Evolutionary conservation across 768 basidiomycete species (phyloP).

Genomic region (Pulveroboletus sp.): DNA sequence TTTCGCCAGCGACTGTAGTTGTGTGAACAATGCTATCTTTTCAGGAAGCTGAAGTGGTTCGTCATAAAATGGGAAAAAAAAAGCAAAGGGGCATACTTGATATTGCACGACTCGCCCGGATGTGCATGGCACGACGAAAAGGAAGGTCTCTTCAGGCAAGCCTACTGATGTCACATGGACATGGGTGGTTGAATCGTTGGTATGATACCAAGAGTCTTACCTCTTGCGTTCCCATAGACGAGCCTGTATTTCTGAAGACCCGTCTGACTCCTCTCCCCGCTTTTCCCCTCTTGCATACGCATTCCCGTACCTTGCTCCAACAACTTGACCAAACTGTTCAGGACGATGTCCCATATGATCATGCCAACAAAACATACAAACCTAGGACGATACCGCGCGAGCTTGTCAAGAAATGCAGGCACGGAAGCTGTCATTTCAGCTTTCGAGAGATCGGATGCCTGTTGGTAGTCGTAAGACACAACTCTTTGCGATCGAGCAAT

Average conservation of each 20-base stretch:
- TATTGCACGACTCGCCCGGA: conserved; percentile 71
- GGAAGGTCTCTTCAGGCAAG: conserved; percentile 48
- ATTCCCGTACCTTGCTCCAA: conserved; percentile 1
- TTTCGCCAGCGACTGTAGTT: conserved; percentile 29
- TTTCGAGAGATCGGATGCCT: conserved; percentile 53
- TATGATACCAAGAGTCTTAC: not conserved
- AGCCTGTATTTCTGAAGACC: conserved; percentile 25
- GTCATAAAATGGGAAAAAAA: not conserved
- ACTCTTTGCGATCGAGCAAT: not conserved
- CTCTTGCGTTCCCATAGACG: conserved; percentile 7
- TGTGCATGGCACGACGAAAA: conserved; percentile 74
- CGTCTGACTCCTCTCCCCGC: conserved; percentile 6
- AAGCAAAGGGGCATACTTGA: conserved; percentile 43
- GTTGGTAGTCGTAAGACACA: not conserved
- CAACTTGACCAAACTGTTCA: conserved; percentile 34
- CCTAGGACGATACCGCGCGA: conserved; percentile 51
- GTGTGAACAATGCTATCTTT: conserved; percentile 40
- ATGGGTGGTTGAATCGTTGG: not conserved
- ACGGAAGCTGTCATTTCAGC: conserved; percentile 52
- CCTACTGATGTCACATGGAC: not conserved
- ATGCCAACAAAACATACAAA: conserved; percentile 79
- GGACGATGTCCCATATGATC: conserved; percentile 48
- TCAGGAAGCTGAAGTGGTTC: conserved; percentile 34
- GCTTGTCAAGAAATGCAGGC: conserved; percentile 54
- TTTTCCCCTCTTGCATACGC: conserved; percentile 4